Conservation (phyloP, 495 filamentous ascomycete genomes). For the Amphirosellinia nigrospora region DNA sequence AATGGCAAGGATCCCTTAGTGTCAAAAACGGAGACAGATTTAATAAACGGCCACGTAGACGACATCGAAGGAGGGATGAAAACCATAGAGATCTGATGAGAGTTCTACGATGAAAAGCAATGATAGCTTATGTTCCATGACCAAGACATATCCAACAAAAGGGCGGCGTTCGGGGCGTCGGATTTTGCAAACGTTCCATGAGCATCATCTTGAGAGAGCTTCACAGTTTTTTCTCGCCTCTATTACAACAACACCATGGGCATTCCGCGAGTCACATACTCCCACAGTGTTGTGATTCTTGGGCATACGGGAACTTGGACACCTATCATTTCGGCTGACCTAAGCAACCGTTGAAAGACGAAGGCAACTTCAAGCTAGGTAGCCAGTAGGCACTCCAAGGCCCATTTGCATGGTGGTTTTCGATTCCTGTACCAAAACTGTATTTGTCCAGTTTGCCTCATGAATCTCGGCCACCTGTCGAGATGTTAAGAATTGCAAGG, state of each 20-base stretch:
- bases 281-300: conserved; percentile 9
- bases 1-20: conserved; percentile 33
- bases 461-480: not conserved
- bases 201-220: conserved; percentile 21
- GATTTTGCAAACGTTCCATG: conserved; percentile 24
- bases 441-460: conserved; percentile 23
- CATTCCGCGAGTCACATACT: not conserved
- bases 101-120: conserved; percentile 36
- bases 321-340: conserved; percentile 7
- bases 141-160: conserved; percentile 38
- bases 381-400: conserved; percentile 24
- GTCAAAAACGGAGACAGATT: conserved; percentile 33
- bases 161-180: conserved; percentile 41
- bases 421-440: conserved; percentile 39
- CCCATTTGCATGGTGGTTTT: conserved; percentile 29
- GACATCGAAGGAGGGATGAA: conserved; percentile 59
- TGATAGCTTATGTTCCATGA: conserved; percentile 37
- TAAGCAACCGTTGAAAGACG: not conserved
- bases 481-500: not conserved
- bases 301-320: conserved; percentile 28
- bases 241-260: not conserved
- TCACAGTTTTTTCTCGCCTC: conserved; percentile 3
- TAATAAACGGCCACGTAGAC: conserved; percentile 31
- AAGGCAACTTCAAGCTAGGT: not conserved
- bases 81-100: conserved; percentile 62